Evolutionary conservation across 345 rosid species (phyloP), one percentile per base, ranked within the genome.

Genomic region (Lepidium sativum): DNA sequence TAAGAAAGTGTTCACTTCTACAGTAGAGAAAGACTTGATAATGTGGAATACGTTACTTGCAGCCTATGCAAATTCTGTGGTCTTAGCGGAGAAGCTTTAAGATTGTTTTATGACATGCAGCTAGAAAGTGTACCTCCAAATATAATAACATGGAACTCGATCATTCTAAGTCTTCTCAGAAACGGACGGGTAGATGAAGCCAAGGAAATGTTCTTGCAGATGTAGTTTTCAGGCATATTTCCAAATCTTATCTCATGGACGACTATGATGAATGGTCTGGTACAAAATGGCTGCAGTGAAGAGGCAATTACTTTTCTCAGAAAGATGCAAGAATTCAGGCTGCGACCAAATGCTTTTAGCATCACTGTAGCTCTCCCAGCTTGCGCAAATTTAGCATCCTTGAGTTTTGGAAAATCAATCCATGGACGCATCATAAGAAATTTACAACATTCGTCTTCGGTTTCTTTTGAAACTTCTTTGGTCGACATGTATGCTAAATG

Each of bases 91-190:
- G 85, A 88, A 73, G 82, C 86, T 55, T 75, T 83, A 78, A 88
- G 74, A 72, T 75, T 84, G 69, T 88, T 88, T 67, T 79, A 82
- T 72, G 75, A 78, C 64, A 91, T 91, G 98, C 94, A 84, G 72
- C 68, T 86, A 59, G 82, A 86, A 37, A 75, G 86, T 54, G 76
- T 83, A 18, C 80, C 85, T 6, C 91, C 81, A 12, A 80, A 83
- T 74, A 75, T 75, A 65, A 63, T 82, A 10, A 78, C 91, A 4
- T 91, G 94, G 89, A 91, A 86, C 71, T 81, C 83, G 11, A 69
- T 82, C 54, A 73, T 86, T 65, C 66, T 71, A 17, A 89, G 92
- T 53, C 76, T 81, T 70, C 64, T 90, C 25, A 77, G 80, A 71
- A 85, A 72, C 49, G 78, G 82, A 47, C 78, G 65, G 56, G 70